Evolutionary conservation across 179 eudicot genomes (phyloP), one percentile per base, ranked within the genome.

Genomic region (Sideroxylon spinosum): DNA sequence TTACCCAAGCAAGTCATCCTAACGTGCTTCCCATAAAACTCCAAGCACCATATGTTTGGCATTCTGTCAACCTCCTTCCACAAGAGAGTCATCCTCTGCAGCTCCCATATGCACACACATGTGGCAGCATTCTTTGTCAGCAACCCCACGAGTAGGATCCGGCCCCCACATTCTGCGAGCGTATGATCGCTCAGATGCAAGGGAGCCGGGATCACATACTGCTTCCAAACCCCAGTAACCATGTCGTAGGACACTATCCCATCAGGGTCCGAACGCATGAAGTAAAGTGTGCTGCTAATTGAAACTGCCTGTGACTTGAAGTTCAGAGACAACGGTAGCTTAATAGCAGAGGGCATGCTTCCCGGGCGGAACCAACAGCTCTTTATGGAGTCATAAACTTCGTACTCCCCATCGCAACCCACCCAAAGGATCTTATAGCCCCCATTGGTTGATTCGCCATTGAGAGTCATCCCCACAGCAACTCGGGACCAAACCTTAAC

Each of bases 1-100:
- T 93, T 93, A 81, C 98, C 98, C 83, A 93, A 86, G 80, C 98
- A 93, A 73, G 87, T 90, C 98, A 93, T 93, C 72, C 89, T 82
- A 20, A 92, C 86, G 88, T 87, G 93, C 97, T 90, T 93, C 59
- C 98, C 95, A 13, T 93, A 90, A 80, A 93, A 93, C 66, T 90
- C 93, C 88, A 92, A 90, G 97, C 98, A 93, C 98, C 93, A 92
- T 56, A 86, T 76, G 80, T 90, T 93, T 92, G 98, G 97, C 97
- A 93, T 93, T 90, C 98, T 93, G 98, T 92, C 98, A 84, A 93
- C 97, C 98, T 93, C 98, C 90, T 87, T 92, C 97, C 98, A 93
- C 78, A 93, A 82, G 80, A 93, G 91, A 85, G 90, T 90, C 98
- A 93, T 93, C 86, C 84, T 93, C 85, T 93, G 95, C 81, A 93